Evolutionary conservation across 2,329 filamentous ascomycete species (phyloP).

Genomic region (Botrytis fabae): DNA sequence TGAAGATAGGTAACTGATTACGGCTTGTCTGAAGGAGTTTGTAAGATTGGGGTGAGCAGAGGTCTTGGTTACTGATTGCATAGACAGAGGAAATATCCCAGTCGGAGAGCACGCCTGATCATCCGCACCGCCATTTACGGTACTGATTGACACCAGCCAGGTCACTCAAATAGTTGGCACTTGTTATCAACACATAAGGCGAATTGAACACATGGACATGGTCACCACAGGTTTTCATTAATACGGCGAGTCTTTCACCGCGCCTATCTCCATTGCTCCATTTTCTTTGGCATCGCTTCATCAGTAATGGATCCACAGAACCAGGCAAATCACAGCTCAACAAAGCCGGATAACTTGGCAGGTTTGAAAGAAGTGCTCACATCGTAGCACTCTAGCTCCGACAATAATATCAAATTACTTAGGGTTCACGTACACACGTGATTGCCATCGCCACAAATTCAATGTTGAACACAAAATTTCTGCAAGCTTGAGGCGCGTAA

Average conservation of each 20-base stretch:
- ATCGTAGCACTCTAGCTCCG: slow-evolving; percentile 14
- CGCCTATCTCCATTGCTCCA: neutral
- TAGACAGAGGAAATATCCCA: neutral
- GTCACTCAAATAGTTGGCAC: neutral
- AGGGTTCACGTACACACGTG: slow-evolving; percentile 3
- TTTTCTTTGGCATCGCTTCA: neutral
- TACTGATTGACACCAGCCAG: neutral
- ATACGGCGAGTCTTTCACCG: neutral
- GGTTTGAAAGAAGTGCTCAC: neutral
- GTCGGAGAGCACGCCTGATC: slow-evolving; percentile 7
- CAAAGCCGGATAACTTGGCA: neutral
- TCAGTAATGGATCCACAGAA: neutral
- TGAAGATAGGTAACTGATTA: neutral
- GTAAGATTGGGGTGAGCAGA: neutral
- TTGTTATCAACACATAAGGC: neutral
- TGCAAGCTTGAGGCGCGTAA: slow-evolving; percentile 18
- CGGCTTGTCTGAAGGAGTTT: neutral
- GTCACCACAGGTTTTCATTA: neutral
- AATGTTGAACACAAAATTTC: slow-evolving; percentile 4
- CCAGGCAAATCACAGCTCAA: neutral
- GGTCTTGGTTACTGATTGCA: slow-evolving; percentile 15
- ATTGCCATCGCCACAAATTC: slow-evolving; percentile 14
- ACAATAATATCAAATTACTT: neutral
- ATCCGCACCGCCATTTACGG: neutral
- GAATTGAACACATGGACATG: neutral